Evolutionary conservation across 2,329 filamentous ascomycete genomes (phyloP).

Genomic region (Paraphaeosphaeria minitans): DNA sequence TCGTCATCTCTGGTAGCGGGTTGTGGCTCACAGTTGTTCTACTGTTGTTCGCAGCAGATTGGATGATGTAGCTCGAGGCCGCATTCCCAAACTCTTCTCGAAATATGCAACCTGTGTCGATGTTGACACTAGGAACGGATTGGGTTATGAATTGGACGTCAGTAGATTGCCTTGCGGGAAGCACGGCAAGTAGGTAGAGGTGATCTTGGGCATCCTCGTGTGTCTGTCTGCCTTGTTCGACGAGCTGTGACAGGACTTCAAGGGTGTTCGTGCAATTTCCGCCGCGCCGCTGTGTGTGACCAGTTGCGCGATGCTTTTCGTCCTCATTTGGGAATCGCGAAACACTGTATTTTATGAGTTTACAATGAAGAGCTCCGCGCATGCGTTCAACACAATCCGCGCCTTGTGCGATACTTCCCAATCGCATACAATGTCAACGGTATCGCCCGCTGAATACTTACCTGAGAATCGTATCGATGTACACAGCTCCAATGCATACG

Average conservation of each 20-base stretch:
- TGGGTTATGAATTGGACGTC: conserved; percentile 59
- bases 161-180: conserved; percentile 60
- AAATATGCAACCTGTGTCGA: conserved; percentile 62
- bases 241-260: conserved; percentile 68
- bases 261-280: conserved; percentile 76
- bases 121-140: conserved; percentile 59
- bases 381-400: too few relatives aligned
- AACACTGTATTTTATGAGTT: conserved; percentile 53
- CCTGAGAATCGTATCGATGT: conserved; percentile 73
- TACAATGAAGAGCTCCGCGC: too few relatives aligned
- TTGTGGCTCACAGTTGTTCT: conserved; percentile 75
- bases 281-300: conserved; percentile 64
- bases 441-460: conserved; percentile 43
- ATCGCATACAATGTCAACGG: background rate
- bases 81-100: conserved; percentile 60
- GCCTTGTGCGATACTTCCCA: too few relatives aligned
- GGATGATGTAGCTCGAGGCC: conserved; percentile 72
- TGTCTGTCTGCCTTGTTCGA: conserved; percentile 5
- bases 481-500: conserved; percentile 69
- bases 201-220: background rate
- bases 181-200: conserved; percentile 50
- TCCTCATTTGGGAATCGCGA: conserved; percentile 72
- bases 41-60: conserved; percentile 62
- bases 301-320: conserved; percentile 71
- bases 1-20: conserved; percentile 69